Percentiles rank a stretch among this genome's conserved stretches.
Evolutionary conservation across 371 early-diverging fungal genomes (phyloP).

Genomic region (Syncephalastrum contaminatum): DNA sequence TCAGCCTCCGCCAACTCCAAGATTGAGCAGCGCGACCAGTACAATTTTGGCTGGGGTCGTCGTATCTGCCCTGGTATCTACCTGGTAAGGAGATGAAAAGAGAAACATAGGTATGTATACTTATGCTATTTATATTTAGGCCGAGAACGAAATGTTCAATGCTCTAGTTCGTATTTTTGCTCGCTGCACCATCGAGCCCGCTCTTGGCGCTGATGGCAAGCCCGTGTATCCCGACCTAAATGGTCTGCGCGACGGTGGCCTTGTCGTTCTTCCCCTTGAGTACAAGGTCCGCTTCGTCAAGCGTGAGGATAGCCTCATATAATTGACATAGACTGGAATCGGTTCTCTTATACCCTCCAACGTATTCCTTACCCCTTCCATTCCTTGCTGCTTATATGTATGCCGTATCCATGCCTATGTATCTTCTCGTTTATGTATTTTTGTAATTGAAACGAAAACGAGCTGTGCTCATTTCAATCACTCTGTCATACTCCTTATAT

Average conservation of each 20-base stretch:
- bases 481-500: too few species aligned
- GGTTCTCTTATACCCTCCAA: too few species aligned
- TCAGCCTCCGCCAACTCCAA: constrained; percentile 9
- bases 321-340: neutral
- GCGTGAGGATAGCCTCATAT: constrained; percentile 12
- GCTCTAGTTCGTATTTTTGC: constrained; percentile 12
- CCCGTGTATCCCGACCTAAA: constrained; percentile 11
- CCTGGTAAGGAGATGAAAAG: constrained; percentile 11
- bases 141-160: constrained; percentile 14
- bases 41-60: constrained; percentile 11
- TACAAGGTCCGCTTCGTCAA: constrained; percentile 9
- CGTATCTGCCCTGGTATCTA: constrained; percentile 17
- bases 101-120: too few species aligned
- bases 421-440: too few species aligned
- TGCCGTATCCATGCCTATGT: too few species aligned
- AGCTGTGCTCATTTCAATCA: too few species aligned
- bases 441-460: too few species aligned
- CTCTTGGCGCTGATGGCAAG: constrained; percentile 3
- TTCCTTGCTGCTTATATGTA: too few species aligned
- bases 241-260: constrained; percentile 10
- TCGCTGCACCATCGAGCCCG: constrained; percentile 11
- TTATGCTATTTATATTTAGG: neutral
- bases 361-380: too few species aligned
- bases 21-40: constrained; percentile 13
- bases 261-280: constrained; percentile 11